These are phyloP conservation scores for Cladosporium sp. DNA, from an alignment of 2,329 filamentous ascomycete species.

Conservation along the genomic window DNA sequence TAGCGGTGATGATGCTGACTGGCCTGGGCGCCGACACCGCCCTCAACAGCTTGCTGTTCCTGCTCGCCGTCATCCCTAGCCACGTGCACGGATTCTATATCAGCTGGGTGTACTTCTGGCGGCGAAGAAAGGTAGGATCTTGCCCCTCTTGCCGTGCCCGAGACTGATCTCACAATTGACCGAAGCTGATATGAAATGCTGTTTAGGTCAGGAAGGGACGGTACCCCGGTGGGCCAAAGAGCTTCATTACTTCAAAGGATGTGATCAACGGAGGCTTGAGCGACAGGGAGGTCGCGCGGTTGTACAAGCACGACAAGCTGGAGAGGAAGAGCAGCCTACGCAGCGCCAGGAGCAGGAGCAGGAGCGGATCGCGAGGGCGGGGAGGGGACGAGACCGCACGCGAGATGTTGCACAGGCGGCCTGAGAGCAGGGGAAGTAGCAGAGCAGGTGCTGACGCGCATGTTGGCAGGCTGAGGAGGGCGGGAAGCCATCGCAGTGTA, in stretches of 20 bases:
- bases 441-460: background rate
- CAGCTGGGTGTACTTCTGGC: conserved; percentile 34
- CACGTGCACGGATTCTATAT: conserved; percentile 40
- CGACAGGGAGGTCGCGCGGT: conserved; percentile 25
- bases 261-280: conserved; percentile 34
- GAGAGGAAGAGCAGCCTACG: conserved; percentile 7
- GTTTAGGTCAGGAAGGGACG: conserved; percentile 30
- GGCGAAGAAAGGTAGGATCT: conserved; percentile 28
- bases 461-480: background rate
- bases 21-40: conserved; percentile 32
- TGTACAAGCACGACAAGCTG: conserved; percentile 22
- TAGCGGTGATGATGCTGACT: conserved; percentile 32
- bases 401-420: conserved; percentile 1
- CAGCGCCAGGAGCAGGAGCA: background rate
- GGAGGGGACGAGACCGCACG: background rate
- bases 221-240: conserved; percentile 32
- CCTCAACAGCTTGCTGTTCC: conserved; percentile 35
- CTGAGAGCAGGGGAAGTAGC: background rate
- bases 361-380: conserved; percentile 1
- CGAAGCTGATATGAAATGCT: background rate
- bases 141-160: background rate
- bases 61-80: conserved; percentile 35
- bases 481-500: background rate
- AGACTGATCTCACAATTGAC: background rate
- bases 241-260: conserved; percentile 31